Evolutionary conservation across 305 asterid genomes (phyloP), one percentile per base, ranked within the genome.

Genomic region (Fraxinus nigra): DNA sequence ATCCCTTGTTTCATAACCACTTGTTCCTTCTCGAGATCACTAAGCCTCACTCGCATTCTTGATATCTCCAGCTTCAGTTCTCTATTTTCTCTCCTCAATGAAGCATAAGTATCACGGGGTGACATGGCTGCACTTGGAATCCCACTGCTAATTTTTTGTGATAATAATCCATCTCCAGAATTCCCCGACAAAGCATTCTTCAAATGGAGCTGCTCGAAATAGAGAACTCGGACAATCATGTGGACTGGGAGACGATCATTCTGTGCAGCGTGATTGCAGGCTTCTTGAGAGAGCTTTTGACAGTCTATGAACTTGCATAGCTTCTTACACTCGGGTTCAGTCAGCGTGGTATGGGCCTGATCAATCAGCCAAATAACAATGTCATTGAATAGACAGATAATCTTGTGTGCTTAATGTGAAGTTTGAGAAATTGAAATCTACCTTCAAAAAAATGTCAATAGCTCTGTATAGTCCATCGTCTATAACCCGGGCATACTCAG

Each of bases 401-500:
- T 46, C 34, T 69, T 3, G 43, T 28, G 38, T 8, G 38, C 16
- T 20, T 24, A 56, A 22, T 81, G 40, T 18, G 51, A 30, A 37
- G 30, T 16, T 81, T 67, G 26, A 81, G 32, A 76, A 46, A 34
- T 75, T n/a, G 26, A 69, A 35, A 56, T 5, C 79, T 82, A 92
- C 97, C 95, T 92, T 93, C 9, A 93, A 76, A 89, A 90, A 91
- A 72, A 92, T 90, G 87, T 93, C 93, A 8, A 91, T 89, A 78
- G 97, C 95, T 79, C 95, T 84, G 59, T 93, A 92, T 35, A 93
- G 91, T 7, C 97, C 97, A 54, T 92, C 97, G 28, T 90, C 92
- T 33, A 90, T 84, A 20, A 90, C 90, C 26, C 97, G 92, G 43
- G 95, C 94, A 79, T 93, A 92, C 81, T 92, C 97, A 2, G 97